phyloP scores from a whole-genome alignment of 805 yeast species.

The Spathaspora girioi region DNA sequence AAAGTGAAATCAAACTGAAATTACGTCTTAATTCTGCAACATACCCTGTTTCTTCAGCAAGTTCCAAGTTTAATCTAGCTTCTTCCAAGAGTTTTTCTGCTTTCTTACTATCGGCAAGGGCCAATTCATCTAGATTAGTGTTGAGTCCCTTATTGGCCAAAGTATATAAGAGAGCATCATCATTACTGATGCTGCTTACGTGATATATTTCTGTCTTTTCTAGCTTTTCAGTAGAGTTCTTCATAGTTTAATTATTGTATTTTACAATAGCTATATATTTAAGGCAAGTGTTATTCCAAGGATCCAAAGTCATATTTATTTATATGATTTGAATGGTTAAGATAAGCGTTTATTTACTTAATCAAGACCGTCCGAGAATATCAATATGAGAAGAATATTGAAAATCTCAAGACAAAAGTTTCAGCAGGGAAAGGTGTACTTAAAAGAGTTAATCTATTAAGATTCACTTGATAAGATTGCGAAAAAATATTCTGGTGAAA shows the following conservation, averaged over 20 bases:
- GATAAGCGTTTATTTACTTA: too few relatives aligned
- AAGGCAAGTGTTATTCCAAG: too few relatives aligned
- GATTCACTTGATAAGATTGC: not conserved
- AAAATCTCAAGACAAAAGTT: not conserved
- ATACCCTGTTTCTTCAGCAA: slow-evolving; percentile 28
- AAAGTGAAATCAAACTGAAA: slow-evolving; percentile 43
- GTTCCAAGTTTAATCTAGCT: slow-evolving; percentile 18
- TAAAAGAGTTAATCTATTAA: not conserved
- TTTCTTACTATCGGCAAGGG: slow-evolving; percentile 2
- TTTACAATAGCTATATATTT: too few relatives aligned
- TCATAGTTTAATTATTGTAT: too few relatives aligned
- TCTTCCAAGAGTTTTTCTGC: slow-evolving; percentile 9
- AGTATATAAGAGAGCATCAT: not conserved
- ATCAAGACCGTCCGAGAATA: too few relatives aligned
- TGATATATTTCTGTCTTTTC: not conserved
- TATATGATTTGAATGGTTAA: too few relatives aligned
- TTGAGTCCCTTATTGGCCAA: too few relatives aligned
- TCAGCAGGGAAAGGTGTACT: not conserved
- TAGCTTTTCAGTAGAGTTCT: too few relatives aligned
- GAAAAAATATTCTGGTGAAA: not conserved
- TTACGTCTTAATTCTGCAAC: slow-evolving; percentile 21
- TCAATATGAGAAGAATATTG: not conserved
- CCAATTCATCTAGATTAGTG: slow-evolving; percentile 2
- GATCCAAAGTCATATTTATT: too few relatives aligned
- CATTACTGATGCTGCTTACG: not conserved